Percentiles rank a stretch among this genome's conserved stretches.
These are phyloP conservation scores for Amauroascus niger DNA, from an alignment of 2,329 filamentous ascomycete species.

Conservation along the genomic window DNA sequence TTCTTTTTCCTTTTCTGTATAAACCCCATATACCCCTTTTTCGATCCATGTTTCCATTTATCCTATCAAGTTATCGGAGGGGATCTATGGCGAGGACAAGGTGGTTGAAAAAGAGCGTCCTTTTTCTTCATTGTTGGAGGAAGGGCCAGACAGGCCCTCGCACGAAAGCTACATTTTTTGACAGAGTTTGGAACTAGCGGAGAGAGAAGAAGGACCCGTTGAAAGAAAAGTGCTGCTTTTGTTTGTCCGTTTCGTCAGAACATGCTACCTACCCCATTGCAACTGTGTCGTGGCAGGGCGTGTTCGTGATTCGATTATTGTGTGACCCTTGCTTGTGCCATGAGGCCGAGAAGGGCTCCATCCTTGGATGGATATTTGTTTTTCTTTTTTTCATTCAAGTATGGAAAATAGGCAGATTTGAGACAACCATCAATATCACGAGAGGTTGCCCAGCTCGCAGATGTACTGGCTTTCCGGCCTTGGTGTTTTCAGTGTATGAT, in stretches of 20 bases:
- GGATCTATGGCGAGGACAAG: constrained; percentile 12
- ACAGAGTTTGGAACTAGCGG: constrained; percentile 4
- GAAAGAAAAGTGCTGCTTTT: constrained; percentile 9
- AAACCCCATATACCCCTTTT: constrained; percentile 14
- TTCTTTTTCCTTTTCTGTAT: constrained; percentile 13
- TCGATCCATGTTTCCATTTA: constrained; percentile 10
- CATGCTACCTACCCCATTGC: not conserved
- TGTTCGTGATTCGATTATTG: not conserved
- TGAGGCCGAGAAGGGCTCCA: constrained; percentile 4
- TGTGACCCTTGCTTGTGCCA: not conserved
- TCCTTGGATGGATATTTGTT: not conserved
- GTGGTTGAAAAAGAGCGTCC: constrained; percentile 3
- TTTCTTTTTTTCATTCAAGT: not conserved
- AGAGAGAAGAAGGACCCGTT: not conserved
- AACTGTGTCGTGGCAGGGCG: not conserved
- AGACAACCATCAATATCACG: not conserved
- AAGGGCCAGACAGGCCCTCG: not conserved
- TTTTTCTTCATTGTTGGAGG: not conserved
- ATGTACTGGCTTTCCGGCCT: not conserved
- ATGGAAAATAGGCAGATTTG: constrained; percentile 3
- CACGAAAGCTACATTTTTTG: not conserved
- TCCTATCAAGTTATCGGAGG: constrained; percentile 3
- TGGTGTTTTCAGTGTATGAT: not conserved
- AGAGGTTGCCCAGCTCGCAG: constrained; percentile 2
- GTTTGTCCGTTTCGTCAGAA: not conserved